Conservation (phyloP, 2,329 filamentous ascomycete genomes). For the Penicillium freii region DNA sequence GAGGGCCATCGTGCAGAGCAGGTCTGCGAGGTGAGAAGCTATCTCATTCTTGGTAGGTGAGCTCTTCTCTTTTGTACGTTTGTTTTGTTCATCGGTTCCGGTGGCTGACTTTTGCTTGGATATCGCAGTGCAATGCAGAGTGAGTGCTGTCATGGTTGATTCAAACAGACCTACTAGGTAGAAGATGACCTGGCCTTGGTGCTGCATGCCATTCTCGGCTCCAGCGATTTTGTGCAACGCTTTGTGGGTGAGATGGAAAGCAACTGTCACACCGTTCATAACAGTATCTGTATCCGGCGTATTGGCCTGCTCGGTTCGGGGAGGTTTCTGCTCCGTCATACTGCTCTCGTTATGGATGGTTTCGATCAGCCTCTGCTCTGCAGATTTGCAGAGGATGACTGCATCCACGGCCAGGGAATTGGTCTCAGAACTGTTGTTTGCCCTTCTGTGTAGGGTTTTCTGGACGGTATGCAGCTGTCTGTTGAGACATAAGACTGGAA, state of each 20-base stretch:
- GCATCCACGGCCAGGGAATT: constrained; percentile 23
- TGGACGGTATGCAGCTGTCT: constrained; percentile 37
- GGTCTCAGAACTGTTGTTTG: constrained; percentile 10
- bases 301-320: background rate
- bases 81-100: constrained; percentile 1
- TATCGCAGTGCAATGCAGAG: constrained; percentile 25
- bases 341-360: constrained; percentile 11
- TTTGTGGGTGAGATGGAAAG: constrained; percentile 29
- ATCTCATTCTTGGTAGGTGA: constrained; percentile 14
- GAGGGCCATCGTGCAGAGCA: constrained; percentile 33
- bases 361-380: constrained; percentile 23
- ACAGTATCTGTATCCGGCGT: constrained; percentile 19
- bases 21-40: constrained; percentile 21
- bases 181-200: constrained; percentile 31
- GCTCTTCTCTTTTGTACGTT: background rate
- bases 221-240: constrained; percentile 28
- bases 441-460: constrained; percentile 32
- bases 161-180: constrained; percentile 38
- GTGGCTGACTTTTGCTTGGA: constrained; percentile 8
- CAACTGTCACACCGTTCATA: constrained; percentile 24
- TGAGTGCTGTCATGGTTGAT: constrained; percentile 26
- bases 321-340: constrained; percentile 6
- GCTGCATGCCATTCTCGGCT: constrained; percentile 9
- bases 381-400: constrained; percentile 31
- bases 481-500: constrained; percentile 32